A percentile compares a stretch with the other conserved stretches of the same genome.
These are phyloP conservation scores for Daldinia grandis DNA, from an alignment of 495 filamentous ascomycete species.

Conservation along the genomic window DNA sequence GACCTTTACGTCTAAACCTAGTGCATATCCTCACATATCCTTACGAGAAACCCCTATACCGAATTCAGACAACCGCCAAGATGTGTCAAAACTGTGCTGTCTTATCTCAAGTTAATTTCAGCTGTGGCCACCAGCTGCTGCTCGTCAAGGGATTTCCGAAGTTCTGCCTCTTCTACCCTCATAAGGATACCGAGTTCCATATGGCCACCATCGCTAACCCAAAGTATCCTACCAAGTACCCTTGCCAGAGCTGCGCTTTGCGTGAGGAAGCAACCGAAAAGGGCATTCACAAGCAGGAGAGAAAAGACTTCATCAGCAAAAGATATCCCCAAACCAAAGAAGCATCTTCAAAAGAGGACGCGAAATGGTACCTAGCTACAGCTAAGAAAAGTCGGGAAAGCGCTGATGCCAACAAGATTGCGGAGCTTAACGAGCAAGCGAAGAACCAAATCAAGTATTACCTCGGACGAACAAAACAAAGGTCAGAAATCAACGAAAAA, in stretches of 20 bases:
- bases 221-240: not conserved
- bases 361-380: not conserved
- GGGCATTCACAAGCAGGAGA: not conserved
- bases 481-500: too few relatives aligned
- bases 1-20: not conserved
- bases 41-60: not conserved
- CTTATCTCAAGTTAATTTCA: conserved; percentile 7
- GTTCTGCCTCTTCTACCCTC: conserved; percentile 32
- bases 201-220: conserved; percentile 1
- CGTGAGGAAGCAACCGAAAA: not conserved
- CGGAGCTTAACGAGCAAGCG: conserved; percentile 15
- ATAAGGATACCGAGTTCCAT: conserved; percentile 12
- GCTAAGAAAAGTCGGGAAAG: conserved; percentile 7
- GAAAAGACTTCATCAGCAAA: not conserved
- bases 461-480: too few relatives aligned
- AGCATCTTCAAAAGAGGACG: not conserved
- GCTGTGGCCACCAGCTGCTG: conserved; percentile 24
- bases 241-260: conserved; percentile 10
- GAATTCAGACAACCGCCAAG: not conserved
- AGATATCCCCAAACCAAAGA: not conserved
- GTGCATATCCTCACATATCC: not conserved
- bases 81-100: conserved; percentile 11
- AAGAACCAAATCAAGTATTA: conserved; percentile 13
- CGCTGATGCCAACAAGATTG: not conserved
- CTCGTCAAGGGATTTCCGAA: not conserved